phyloP scores from a whole-genome alignment of 345 rosid genomes.

The Sisymbrium irio region DNA sequence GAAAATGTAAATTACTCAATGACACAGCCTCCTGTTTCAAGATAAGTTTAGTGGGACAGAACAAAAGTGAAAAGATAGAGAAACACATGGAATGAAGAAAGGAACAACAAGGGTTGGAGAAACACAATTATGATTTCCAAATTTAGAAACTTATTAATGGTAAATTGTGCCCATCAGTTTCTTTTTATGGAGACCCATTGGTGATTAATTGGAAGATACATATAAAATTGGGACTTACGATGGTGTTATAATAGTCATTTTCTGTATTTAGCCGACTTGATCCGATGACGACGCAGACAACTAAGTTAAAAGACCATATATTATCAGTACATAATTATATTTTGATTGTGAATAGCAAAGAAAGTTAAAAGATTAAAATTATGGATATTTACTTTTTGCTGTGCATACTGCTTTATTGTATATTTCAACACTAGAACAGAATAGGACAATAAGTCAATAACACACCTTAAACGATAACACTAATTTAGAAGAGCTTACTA shows the following conservation, averaged over 20 bases:
- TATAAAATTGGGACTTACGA: not conserved
- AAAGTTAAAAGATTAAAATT: not conserved
- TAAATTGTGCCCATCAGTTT: not conserved
- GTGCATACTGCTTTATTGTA: not conserved
- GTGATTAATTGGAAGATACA: not conserved
- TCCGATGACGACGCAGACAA: not conserved
- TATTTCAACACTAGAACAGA: not conserved
- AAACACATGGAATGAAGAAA: conserved; percentile 21
- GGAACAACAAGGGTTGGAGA: conserved; percentile 7
- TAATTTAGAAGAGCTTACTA: not conserved
- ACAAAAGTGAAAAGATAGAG: conserved; percentile 16
- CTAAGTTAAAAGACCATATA: not conserved
- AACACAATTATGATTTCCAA: not conserved
- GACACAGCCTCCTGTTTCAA: not conserved
- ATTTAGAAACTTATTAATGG: not conserved
- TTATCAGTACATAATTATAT: not conserved
- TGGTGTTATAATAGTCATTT: not conserved
- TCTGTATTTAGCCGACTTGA: not conserved
- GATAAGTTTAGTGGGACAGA: conserved; percentile 20
- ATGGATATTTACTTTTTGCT: not conserved
- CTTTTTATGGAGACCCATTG: not conserved
- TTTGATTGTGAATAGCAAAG: not conserved
- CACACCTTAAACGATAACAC: not conserved
- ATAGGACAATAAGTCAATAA: not conserved
- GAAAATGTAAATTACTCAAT: not conserved